These are phyloP conservation scores for Glycine tomentella DNA, from an alignment of 306 rosid genomes.

Conservation along the genomic window DNA sequence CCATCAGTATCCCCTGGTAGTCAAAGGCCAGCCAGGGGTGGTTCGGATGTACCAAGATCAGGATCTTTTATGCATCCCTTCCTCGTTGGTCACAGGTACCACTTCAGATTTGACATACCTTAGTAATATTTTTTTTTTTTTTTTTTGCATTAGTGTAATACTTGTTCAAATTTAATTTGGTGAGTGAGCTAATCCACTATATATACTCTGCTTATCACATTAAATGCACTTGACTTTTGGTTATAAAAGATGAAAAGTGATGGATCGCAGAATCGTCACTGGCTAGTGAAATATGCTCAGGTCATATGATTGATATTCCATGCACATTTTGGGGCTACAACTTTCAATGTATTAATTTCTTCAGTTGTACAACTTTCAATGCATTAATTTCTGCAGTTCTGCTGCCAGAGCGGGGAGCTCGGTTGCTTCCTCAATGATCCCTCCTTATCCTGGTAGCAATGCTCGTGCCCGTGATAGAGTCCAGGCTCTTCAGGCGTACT, in stretches of 20 bases:
- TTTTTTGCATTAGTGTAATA: slow-evolving; percentile 7
- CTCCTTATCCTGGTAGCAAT: slow-evolving; percentile 97
- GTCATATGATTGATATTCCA: slow-evolving; percentile 36
- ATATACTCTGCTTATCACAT: not conserved
- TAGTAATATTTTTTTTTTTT: not conserved
- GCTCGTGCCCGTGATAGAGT: slow-evolving; percentile 93
- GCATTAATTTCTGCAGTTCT: slow-evolving; percentile 65
- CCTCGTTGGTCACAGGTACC: slow-evolving; percentile 88
- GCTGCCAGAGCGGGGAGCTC: slow-evolving; percentile 90
- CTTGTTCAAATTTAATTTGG: slow-evolving; percentile 8
- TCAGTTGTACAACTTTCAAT: slow-evolving; percentile 54
- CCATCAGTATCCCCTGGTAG: slow-evolving; percentile 66
- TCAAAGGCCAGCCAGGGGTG: slow-evolving; percentile 80
- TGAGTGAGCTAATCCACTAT: not conserved
- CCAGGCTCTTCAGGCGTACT: slow-evolving; percentile 97
- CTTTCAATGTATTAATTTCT: slow-evolving; percentile 44
- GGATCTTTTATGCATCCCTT: slow-evolving; percentile 88
- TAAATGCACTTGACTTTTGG: not conserved
- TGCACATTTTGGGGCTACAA: slow-evolving; percentile 9
- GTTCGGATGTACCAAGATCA: slow-evolving; percentile 75
- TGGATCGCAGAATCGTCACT: slow-evolving; percentile 8
- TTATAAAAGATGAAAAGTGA: slow-evolving; percentile 13
- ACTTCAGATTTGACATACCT: slow-evolving; percentile 8
- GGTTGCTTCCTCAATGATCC: slow-evolving; percentile 84
- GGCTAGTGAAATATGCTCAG: slow-evolving; percentile 14